Percentiles rank a stretch among this genome's conserved stretches.
These are phyloP conservation scores for Eucalyptus albens DNA, from an alignment of 345 rosid genomes.

Conservation along the genomic window DNA sequence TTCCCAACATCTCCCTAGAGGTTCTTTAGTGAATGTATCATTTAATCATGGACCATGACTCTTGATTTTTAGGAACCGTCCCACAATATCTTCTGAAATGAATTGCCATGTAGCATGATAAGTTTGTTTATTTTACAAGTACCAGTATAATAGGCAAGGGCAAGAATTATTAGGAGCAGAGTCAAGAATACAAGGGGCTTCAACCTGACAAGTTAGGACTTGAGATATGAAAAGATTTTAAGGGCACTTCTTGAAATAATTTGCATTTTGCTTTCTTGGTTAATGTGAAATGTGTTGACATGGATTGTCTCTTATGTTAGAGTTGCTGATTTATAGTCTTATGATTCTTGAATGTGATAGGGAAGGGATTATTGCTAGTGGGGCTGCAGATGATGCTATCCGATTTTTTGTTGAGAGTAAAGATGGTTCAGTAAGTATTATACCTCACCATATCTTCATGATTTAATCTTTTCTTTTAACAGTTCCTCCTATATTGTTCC, in stretches of 20 bases:
- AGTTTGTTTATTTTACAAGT: neutral
- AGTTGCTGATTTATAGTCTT: neutral
- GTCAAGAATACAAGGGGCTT: neutral
- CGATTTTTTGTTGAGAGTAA: conserved; percentile 58
- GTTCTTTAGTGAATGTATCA: neutral
- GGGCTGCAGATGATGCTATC: conserved; percentile 90
- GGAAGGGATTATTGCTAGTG: conserved; percentile 80
- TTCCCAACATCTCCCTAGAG: neutral
- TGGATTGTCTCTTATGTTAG: neutral
- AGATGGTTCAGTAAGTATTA: conserved; percentile 38
- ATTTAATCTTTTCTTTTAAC: neutral
- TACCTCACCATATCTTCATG: neutral
- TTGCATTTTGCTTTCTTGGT: neutral
- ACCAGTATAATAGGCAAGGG: neutral
- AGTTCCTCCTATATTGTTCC: neutral
- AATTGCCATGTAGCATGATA: neutral
- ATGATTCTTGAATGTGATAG: conserved; percentile 17
- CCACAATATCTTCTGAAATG: neutral
- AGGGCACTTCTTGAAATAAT: neutral
- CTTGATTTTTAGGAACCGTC: neutral
- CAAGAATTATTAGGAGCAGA: neutral
- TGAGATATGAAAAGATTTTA: neutral
- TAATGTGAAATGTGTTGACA: neutral
- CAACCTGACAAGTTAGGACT: neutral
- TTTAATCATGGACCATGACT: neutral